Evolutionary conservation across 2,329 filamentous ascomycete species (phyloP).

Genomic region (Diaporthe destruens): DNA sequence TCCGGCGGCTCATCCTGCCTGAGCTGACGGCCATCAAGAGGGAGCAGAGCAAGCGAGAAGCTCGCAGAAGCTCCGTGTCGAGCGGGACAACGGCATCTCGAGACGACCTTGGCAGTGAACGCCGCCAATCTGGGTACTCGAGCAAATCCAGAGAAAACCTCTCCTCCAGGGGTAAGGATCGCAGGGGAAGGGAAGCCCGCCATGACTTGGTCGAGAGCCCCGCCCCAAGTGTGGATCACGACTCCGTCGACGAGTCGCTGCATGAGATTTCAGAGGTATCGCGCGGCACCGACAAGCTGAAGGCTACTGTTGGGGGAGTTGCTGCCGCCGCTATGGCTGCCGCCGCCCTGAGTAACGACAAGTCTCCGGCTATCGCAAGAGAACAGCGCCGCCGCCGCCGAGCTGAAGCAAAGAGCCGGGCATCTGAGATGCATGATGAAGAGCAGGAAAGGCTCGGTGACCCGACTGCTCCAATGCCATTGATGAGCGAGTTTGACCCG

Average conservation of each 20-base stretch:
- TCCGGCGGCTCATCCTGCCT: slow-evolving; percentile 88
- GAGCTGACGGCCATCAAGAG: slow-evolving; percentile 93
- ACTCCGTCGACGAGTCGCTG: slow-evolving; percentile 57
- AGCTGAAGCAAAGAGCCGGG: slow-evolving; percentile 63
- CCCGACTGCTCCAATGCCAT: slow-evolving; percentile 81
- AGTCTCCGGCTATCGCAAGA: slow-evolving; percentile 62
- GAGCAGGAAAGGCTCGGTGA: slow-evolving; percentile 71
- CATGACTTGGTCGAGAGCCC: slow-evolving; percentile 66
- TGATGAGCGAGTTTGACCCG: slow-evolving; percentile 86
- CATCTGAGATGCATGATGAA: slow-evolving; percentile 60
- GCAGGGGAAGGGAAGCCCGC: slow-evolving; percentile 66
- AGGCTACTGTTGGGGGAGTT: slow-evolving; percentile 60
- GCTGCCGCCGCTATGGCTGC: slow-evolving; percentile 55
- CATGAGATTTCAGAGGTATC: slow-evolving; percentile 61
- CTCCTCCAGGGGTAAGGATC: slow-evolving; percentile 54
- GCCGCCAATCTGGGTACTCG: slow-evolving; percentile 64
- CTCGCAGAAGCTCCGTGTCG: slow-evolving; percentile 74
- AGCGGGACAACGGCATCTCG: slow-evolving; percentile 67
- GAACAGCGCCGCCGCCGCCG: slow-evolving; percentile 66
- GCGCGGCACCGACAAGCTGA: slow-evolving; percentile 58
- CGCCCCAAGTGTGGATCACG: slow-evolving; percentile 61
- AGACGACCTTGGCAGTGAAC: slow-evolving; percentile 69
- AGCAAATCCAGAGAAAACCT: slow-evolving; percentile 67
- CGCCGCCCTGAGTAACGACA: slow-evolving; percentile 52
- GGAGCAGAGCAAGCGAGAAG: slow-evolving; percentile 84